Evolutionary conservation across 805 yeast genomes (phyloP).

Genomic region (Hanseniaspora nectarophila): DNA sequence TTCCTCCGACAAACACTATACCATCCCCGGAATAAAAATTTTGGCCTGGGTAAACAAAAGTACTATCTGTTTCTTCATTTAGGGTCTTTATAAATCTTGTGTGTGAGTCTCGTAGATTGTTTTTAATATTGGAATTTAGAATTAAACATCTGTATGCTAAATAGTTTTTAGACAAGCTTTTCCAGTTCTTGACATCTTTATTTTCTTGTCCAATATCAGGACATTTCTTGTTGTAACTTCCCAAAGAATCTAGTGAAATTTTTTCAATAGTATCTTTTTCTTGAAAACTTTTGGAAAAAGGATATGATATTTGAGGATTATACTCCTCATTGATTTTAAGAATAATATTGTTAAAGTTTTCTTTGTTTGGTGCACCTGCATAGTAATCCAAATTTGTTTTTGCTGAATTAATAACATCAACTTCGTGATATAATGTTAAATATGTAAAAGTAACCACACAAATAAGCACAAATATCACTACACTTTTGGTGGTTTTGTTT

Average conservation of each 20-base stretch:
- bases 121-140: background rate
- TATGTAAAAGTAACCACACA: background rate
- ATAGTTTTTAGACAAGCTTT: background rate
- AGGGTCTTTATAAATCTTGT: background rate
- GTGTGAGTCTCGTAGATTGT: background rate
- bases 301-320: slow-evolving; percentile 4
- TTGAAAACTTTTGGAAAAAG: background rate
- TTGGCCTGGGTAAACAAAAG: slow-evolving; percentile 17
- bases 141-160: background rate
- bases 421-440: background rate
- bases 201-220: slow-evolving; percentile 7
- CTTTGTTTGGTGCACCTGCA: background rate
- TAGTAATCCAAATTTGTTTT: background rate
- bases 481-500: background rate
- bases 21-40: slow-evolving; percentile 27
- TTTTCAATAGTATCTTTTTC: slow-evolving; percentile 6
- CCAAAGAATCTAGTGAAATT: background rate
- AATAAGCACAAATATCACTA: background rate
- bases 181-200: slow-evolving; percentile 6
- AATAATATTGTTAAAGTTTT: background rate
- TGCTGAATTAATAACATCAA: background rate
- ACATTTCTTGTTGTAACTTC: slow-evolving; percentile 4
- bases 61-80: background rate
- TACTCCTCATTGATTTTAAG: background rate
- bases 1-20: slow-evolving; percentile 68